Evolutionary conservation across 106 monocot species (phyloP).

Genomic region (Gastrodia elata): DNA sequence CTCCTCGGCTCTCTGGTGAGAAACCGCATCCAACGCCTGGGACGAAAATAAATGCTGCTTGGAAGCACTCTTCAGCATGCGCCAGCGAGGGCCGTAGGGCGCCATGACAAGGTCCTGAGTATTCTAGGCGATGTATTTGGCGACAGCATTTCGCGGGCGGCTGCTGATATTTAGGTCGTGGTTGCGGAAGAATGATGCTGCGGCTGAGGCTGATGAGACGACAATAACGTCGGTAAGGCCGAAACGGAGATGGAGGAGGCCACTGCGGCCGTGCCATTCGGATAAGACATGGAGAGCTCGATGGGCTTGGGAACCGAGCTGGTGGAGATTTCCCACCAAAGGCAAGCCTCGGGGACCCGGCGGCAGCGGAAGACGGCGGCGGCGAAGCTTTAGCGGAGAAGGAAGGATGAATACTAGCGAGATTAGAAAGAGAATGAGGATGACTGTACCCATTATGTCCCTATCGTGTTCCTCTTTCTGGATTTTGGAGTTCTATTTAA

Average conservation of each 20-base stretch:
- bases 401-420: not conserved
- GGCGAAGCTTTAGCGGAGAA: not conserved
- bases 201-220: slow-evolving; percentile 23
- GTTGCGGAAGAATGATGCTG: slow-evolving; percentile 22
- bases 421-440: not conserved
- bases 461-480: no score
- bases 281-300: slow-evolving; percentile 29
- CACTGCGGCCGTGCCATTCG: slow-evolving; percentile 23
- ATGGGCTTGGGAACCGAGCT: slow-evolving; percentile 40
- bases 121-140: slow-evolving; percentile 51
- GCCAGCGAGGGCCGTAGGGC: slow-evolving; percentile 46
- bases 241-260: slow-evolving; percentile 36
- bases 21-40: slow-evolving; percentile 27
- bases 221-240: slow-evolving; percentile 38
- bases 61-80: slow-evolving; percentile 31
- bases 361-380: slow-evolving; percentile 11
- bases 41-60: slow-evolving; percentile 26
- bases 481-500: no score
- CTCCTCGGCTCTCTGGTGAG: slow-evolving; percentile 19
- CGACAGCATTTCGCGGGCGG: slow-evolving; percentile 49
- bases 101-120: slow-evolving; percentile 37
- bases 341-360: slow-evolving; percentile 49
- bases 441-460: not conserved
- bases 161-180: slow-evolving; percentile 41
- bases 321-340: slow-evolving; percentile 40